Evolutionary conservation across 139 green algal genomes (phyloP), one percentile per base, ranked within the genome.

Genomic region (Edaphochlamys debaryana): DNA sequence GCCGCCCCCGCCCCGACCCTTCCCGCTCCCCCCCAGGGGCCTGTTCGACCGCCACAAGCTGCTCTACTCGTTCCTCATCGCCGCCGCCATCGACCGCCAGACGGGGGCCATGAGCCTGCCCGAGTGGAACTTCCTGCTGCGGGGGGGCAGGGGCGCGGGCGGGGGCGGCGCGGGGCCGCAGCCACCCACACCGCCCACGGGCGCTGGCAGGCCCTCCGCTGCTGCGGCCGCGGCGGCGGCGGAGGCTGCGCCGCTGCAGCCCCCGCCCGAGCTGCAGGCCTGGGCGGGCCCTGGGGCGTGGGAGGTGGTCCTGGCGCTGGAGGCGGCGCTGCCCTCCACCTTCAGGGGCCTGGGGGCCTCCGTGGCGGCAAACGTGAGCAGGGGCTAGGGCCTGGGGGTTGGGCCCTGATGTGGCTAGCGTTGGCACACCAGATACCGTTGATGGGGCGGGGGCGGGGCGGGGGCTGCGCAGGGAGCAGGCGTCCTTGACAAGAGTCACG

Each of bases 41-140:
- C 85, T 98, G 34, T 96, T 98, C 84, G 93, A 95, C 82, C 79
- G 87, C 56, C 95, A 97, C 90, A 95, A 95, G 87, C 70, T 93
- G 22, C 87, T 96, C 7, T 97, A 95, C 84, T 84, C 85, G 22
- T 96, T 98, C 85, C 88, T 97, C 63, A 91, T 93, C 15, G 84
- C 84, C 42, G 80, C 86, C 29, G 60, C 84, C 48, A 91, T 93
- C 30, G 62, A 90, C 64, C 60, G 89, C 38, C 56, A 88, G 1
- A 72, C 52, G 13, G 91, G 90, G 19, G 42, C 71, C 5, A 87
- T 96, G 22, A 67, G 34, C 0, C 20, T 30, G 9, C 41, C 64
- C 3, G 91, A 96, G 60, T 98, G 94, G 94, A 79, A 89, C 69
- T 92, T 96, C 79, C 71, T 97, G n/a, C 86, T 96, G 69, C 84